Evolutionary conservation across 371 early-diverging fungal species (phyloP).

Genomic region (Phascolomyces articulosus): DNA sequence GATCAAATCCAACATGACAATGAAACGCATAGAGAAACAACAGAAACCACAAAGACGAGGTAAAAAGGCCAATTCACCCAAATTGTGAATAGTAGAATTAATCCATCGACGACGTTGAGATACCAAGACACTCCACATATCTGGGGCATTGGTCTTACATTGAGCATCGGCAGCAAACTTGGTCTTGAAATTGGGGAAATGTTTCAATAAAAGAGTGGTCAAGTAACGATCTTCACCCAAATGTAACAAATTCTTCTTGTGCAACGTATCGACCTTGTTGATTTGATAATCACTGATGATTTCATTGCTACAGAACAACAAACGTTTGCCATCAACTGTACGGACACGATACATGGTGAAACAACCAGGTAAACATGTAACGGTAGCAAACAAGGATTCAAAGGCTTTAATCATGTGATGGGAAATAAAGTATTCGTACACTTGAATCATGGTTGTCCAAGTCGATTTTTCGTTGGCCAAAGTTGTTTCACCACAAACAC

Average conservation of each 20-base stretch:
- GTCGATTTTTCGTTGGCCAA: slow-evolving; percentile 88
- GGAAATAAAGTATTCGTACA: slow-evolving; percentile 99
- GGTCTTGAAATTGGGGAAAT: slow-evolving; percentile 95
- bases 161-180: slow-evolving; percentile 95
- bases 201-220: slow-evolving; percentile 98
- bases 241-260: slow-evolving; percentile 89
- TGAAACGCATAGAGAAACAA: slow-evolving; percentile 99
- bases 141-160: slow-evolving; percentile 97
- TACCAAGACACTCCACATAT: slow-evolving; percentile 89
- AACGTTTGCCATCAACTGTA: slow-evolving; percentile 76
- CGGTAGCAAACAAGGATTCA: slow-evolving; percentile 98
- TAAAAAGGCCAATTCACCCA: slow-evolving; percentile 88
- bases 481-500: slow-evolving; percentile 93
- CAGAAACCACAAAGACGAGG: slow-evolving; percentile 95
- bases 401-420: slow-evolving; percentile 98
- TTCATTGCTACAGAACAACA: slow-evolving; percentile 86
- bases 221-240: slow-evolving; percentile 92
- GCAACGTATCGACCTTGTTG: slow-evolving; percentile 96
- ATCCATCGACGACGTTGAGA: slow-evolving; percentile 99
- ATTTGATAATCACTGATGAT: slow-evolving; percentile 94
- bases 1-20: slow-evolving; percentile 93
- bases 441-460: slow-evolving; percentile 99
- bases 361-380: slow-evolving; percentile 97
- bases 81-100: slow-evolving; percentile 96
- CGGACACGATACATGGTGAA: slow-evolving; percentile 96